Evolutionary conservation across 1,139 yeast genomes (phyloP), one percentile per base, ranked within the genome.

Genomic region (Geotrichum histeridarum): DNA sequence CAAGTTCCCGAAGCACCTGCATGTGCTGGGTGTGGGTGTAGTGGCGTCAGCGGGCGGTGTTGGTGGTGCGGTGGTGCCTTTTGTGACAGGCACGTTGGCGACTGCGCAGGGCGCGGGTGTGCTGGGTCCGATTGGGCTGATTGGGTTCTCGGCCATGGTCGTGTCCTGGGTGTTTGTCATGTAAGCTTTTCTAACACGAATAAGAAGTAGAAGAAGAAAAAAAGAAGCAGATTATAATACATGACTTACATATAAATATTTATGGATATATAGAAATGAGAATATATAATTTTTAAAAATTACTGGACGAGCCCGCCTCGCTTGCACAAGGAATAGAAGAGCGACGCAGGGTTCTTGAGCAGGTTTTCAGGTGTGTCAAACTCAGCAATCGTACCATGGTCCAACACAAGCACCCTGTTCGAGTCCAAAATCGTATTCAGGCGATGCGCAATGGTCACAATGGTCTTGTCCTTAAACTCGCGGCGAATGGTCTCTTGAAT

Each of bases 401-500:
- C 91, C 57, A 88, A 72, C 2, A 85, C 85, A 46, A 85, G 71
- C 48, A 88, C 84, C 55, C 78, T 77, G 63, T 88, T 95, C 63
- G 86, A 82, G 62, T 86, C 93, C 77, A 86, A 73, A 49, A 88
- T 87, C 0, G 96, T 88, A 61, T 88, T 89, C 54, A 88, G 75
- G 56, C 96, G 76, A 64, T 87, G 95, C 0, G 95, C 95, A 62
- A 87, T 86, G 0, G 94, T 86, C 49, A 87, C 70, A 56, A 86
- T 85, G 0, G 95, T 86, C 63, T 84, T 77, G 59, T 82, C 77
- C 49, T 71, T 73, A 66, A 86, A 86, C 63, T 81, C 82, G 1
- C 70, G 65, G 55, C 91, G 74, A 43, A 87, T 86, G 0, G 94
- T 85, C 59, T 82, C 80, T 69, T 86, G 95, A 52, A 86, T 81